Evolutionary conservation across 495 filamentous ascomycete genomes (phyloP).

Genomic region (Immersiella caudata): DNA sequence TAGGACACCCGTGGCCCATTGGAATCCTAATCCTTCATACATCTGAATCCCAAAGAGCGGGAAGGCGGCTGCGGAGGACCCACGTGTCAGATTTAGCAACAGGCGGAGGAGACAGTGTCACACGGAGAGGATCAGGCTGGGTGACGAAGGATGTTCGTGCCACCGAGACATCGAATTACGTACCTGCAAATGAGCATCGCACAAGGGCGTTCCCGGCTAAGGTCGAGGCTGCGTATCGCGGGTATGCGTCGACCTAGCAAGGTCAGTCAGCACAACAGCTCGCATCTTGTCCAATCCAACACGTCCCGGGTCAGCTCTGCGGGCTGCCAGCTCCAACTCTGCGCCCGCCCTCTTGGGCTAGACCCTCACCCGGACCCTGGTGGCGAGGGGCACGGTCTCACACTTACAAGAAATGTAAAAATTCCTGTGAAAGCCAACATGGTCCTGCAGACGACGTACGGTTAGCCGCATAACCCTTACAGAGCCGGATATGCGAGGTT

Average conservation of each 20-base stretch:
- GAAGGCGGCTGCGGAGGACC: slow-evolving; percentile 50
- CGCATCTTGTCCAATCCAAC: slow-evolving; percentile 29
- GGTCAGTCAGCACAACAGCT: slow-evolving; percentile 33
- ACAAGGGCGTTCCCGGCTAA: slow-evolving; percentile 88
- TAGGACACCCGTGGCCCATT: slow-evolving; percentile 72
- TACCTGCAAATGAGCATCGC: slow-evolving; percentile 80
- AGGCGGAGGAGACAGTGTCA: slow-evolving; percentile 47
- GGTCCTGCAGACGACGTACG: slow-evolving; percentile 53
- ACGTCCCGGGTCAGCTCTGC: not conserved
- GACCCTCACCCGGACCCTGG: not conserved
- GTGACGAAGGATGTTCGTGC: slow-evolving; percentile 24
- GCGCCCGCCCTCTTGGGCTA: slow-evolving; percentile 2
- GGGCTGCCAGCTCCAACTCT: slow-evolving; percentile 9
- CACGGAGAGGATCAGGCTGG: slow-evolving; percentile 57
- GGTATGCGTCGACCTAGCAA: slow-evolving; percentile 79
- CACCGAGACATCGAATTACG: slow-evolving; percentile 46
- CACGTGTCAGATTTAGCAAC: slow-evolving; percentile 48
- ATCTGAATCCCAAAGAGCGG: slow-evolving; percentile 57
- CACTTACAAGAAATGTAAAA: slow-evolving; percentile 80
- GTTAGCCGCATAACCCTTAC: slow-evolving; percentile 12
- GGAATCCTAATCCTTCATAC: slow-evolving; percentile 68
- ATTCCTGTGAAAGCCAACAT: slow-evolving; percentile 80
- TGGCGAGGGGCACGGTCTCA: slow-evolving; percentile 6
- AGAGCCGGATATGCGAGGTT: slow-evolving; percentile 17
- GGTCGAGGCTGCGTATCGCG: slow-evolving; percentile 83